Percentiles rank a stretch among this genome's conserved stretches.
Conservation (phyloP, 169 alveolate species). For the Plasmodium malariae region DNA sequence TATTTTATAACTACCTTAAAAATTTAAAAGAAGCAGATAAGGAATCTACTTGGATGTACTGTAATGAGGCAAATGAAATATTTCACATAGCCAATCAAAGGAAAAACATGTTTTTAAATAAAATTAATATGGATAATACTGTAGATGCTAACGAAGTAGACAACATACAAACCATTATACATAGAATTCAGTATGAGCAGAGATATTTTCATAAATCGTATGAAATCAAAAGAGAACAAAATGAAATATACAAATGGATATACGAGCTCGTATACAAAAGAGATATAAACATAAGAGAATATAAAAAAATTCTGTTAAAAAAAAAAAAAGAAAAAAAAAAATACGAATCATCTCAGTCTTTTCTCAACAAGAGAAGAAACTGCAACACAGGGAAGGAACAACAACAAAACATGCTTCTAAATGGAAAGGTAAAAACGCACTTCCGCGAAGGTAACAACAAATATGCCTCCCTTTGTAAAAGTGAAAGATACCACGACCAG, state of each 20-base stretch:
- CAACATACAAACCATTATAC: slow-evolving; percentile 8
- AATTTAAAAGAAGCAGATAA: slow-evolving; percentile 73
- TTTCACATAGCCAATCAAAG: slow-evolving; percentile 57
- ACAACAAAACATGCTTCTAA: too few relatives aligned
- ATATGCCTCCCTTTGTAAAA: too few relatives aligned
- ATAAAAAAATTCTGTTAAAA: slow-evolving; percentile 27
- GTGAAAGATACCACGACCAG: too few relatives aligned
- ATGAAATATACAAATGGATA: slow-evolving; percentile 53
- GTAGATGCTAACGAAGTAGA: neutral
- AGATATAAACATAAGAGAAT: slow-evolving; percentile 19
- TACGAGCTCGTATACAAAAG: slow-evolving; percentile 43
- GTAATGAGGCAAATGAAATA: slow-evolving; percentile 73
- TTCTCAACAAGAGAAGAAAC: neutral
- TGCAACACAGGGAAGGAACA: neutral
- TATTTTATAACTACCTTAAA: slow-evolving; percentile 58
- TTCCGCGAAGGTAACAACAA: too few relatives aligned
- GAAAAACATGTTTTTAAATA: slow-evolving; percentile 30
- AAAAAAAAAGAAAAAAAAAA: neutral
- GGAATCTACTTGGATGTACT: slow-evolving; percentile 76
- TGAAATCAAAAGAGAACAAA: slow-evolving; percentile 20
- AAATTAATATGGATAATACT: neutral
- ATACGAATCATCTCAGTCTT: too few relatives aligned
- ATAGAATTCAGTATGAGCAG: slow-evolving; percentile 7
- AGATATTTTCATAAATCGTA: slow-evolving; percentile 49
- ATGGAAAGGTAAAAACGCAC: too few relatives aligned